Percentiles rank a stretch among this genome's conserved stretches.
Evolutionary conservation across 768 basidiomycete genomes (phyloP).

Genomic region (Scleroderma citrinum): DNA sequence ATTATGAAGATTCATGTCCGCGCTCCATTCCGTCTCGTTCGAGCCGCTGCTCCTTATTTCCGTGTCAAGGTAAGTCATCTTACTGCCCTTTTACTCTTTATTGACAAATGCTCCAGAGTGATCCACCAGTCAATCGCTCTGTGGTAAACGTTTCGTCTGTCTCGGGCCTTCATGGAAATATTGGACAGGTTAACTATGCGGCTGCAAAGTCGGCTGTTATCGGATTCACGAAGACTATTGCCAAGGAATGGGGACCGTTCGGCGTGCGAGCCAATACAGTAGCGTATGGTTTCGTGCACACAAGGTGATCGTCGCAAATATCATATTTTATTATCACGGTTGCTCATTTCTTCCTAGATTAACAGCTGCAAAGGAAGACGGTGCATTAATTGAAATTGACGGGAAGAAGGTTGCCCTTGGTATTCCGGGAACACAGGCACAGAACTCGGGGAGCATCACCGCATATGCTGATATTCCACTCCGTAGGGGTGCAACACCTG

Average conservation of each 20-base stretch:
- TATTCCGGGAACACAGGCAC: slow-evolving; percentile 52
- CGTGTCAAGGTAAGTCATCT: slow-evolving; percentile 53
- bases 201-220: slow-evolving; percentile 73
- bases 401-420: slow-evolving; percentile 83
- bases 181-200: slow-evolving; percentile 81
- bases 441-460: slow-evolving; percentile 34
- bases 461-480: slow-evolving; percentile 55
- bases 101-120: slow-evolving; percentile 32
- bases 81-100: not conserved
- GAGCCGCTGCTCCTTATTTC: slow-evolving; percentile 81
- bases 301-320: slow-evolving; percentile 41
- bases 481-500: slow-evolving; percentile 56
- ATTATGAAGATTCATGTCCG: slow-evolving; percentile 83
- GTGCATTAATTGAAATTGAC: slow-evolving; percentile 68
- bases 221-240: slow-evolving; percentile 80
- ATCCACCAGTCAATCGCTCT: slow-evolving; percentile 59
- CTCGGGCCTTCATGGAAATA: slow-evolving; percentile 80
- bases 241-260: slow-evolving; percentile 83
- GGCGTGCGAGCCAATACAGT: slow-evolving; percentile 80
- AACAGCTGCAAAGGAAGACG: slow-evolving; percentile 74
- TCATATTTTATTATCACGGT: not conserved
- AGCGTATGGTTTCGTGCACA: slow-evolving; percentile 73
- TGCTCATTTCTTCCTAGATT: slow-evolving; percentile 36
- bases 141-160: slow-evolving; percentile 81
- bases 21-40: slow-evolving; percentile 79